phyloP scores from a whole-genome alignment of 495 filamentous ascomycete genomes.

The Xylona heveae region DNA sequence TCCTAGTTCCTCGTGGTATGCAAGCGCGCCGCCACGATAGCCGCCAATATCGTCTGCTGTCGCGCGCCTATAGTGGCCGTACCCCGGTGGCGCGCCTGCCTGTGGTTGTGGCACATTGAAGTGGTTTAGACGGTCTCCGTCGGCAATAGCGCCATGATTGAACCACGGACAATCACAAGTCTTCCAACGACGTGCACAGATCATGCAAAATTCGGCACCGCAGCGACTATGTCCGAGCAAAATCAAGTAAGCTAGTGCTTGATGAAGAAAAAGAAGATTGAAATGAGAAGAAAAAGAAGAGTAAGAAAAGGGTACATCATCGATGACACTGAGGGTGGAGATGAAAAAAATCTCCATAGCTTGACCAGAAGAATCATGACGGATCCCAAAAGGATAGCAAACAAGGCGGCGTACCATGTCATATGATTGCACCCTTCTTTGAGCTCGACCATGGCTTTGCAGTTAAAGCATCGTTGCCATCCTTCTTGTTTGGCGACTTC shows the following conservation, averaged over 20 bases:
- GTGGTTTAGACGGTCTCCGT: conserved; percentile 33
- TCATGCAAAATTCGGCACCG: conserved; percentile 64
- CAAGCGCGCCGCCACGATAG: conserved; percentile 12
- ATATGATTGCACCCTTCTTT: conserved; percentile 73
- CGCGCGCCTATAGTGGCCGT: conserved; percentile 4
- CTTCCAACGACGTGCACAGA: conserved; percentile 62
- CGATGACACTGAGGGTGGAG: too few relatives aligned
- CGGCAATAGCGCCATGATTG: conserved; percentile 38
- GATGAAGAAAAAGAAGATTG: conserved; percentile 1
- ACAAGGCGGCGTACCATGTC: conserved; percentile 63
- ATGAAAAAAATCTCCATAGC: too few relatives aligned
- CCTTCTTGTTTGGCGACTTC: conserved; percentile 48
- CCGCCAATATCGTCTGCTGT: conserved; percentile 13
- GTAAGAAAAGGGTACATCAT: too few relatives aligned
- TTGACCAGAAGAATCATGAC: too few relatives aligned
- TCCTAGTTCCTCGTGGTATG: conserved; percentile 30
- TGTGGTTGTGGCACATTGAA: conserved; percentile 37
- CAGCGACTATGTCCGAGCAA: conserved; percentile 54
- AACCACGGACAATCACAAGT: conserved; percentile 66
- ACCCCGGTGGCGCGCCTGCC: conserved; percentile 14
- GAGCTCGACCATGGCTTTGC: conserved; percentile 54
- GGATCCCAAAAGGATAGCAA: too few relatives aligned
- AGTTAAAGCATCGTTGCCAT: conserved; percentile 59
- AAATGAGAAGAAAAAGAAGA: conserved; percentile 2
- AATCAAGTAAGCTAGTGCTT: conserved; percentile 5